Base-by-base conservation (phyloP, 306 rosid genomes). In the Pachyrhizus erosus region DNA sequence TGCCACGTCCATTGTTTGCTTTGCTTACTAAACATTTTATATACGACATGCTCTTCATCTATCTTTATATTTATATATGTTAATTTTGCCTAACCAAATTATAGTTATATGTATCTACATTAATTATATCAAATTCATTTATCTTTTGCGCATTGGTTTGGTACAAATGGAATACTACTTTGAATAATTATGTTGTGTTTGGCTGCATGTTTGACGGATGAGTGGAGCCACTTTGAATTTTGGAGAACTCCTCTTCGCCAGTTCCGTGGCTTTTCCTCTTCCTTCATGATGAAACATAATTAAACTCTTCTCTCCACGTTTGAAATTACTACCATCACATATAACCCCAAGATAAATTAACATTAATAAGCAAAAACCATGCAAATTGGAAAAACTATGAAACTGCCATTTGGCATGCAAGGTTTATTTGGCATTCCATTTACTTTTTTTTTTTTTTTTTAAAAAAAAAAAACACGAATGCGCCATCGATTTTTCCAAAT, bases 1-100 rank as follows among this genome's bases (percentile, higher is more conserved):
- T 87, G 72, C 82, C 94, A 89, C 90, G 97, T 89, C 91, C 87
- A 84, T 76, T 75, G 84, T 70, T 80, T 54, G 45, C 43, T 75
- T 65, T 51, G 48, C 46, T 75, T 66, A 48, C 87, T 81, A 83
- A 84, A 69, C 84, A 87, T 86, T 80, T 83, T 82, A 74, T 58
- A 84, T 77, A 73, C 34, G 90, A 87, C 81, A 73, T 67, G 79
- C 67, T 82, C 64, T 49, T 42, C 29, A 39, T 31, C 43, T 20
- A 6, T 64, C 43, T 0, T 34, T 64, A 27, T 54, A 34, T 67
- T 33, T 15, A 52, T 37, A 34, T 34, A 33, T 23, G 37, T 34
- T 74, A 14, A 6, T 17, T n/a, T 54, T 73, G 18, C 21, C 23
- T 18, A 13, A 60, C 54, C 61, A 14, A 23, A 24, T n/a, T n/a